Evolutionary conservation across 441 rosid genomes (phyloP), one percentile per base, ranked within the genome.

Genomic region (Arabidopsis hybrid): DNA sequence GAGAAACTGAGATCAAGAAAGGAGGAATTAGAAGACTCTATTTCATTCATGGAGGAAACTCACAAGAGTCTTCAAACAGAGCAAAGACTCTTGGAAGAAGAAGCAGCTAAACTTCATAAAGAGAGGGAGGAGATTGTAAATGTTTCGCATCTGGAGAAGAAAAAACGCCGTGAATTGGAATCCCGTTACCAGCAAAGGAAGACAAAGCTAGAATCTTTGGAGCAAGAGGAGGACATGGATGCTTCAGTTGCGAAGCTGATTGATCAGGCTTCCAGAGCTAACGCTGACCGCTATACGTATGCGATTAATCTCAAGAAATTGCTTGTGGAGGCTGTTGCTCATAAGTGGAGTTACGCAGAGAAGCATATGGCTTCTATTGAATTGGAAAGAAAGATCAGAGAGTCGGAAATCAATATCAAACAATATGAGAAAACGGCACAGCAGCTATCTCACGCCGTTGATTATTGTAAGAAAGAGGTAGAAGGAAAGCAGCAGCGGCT

Each of bases 301-400:
- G 89, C 92, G 18, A 80, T 87, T 62, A 70, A 71, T 68, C 55
- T 90, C 59, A 91, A 92, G 95, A 79, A 84, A 65, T 73, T 92
- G 60, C 92, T 95, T 6, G 63, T 76, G 64, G 92, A 89, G 66
- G 90, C 87, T 56, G 86, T 83, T 83, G 69, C 85, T 59, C 43
- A 57, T 67, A 88, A 83, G 75, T 86, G 96, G 92, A 85, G 75
- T 69, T 88, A 65, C 52, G 84, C 89, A 5, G 91, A 87, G 75
- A 82, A 77, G 74, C 87, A 86, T 45, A 81, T 92, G 97, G 78
- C 86, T 57, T 85, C 85, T 65, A 86, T 89, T 76, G 98, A 95
- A 80, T 65, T 85, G 76, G 95, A 88, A 71, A 79, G 87, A 16
- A 95, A 89, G 96, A 88, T 95, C 65, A 83, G 88, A 82, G 96